Percentiles rank a stretch among this genome's conserved stretches.
These are phyloP conservation scores for Torulaspora franciscae DNA, from an alignment of 805 yeast species.

Conservation along the genomic window DNA sequence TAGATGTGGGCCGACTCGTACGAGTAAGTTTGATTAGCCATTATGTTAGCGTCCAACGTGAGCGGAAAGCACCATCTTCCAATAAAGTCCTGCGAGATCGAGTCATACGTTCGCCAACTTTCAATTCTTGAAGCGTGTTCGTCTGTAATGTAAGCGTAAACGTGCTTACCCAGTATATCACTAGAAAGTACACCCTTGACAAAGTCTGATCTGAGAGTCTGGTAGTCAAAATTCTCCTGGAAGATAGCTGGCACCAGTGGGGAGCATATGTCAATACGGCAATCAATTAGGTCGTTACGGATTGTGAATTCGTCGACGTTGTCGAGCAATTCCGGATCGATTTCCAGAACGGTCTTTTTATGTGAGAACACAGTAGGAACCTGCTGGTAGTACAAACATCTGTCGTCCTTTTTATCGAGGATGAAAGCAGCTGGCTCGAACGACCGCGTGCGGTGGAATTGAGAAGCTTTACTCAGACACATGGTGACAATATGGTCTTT, in stretches of 20 bases:
- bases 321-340: conserved; percentile 81
- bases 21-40: conserved; percentile 65
- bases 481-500: conserved; percentile 91
- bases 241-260: conserved; percentile 92
- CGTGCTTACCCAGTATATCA: conserved; percentile 83
- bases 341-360: conserved; percentile 47
- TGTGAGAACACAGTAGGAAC: conserved; percentile 53
- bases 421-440: conserved; percentile 82
- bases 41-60: conserved; percentile 77
- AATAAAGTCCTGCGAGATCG: conserved; percentile 81
- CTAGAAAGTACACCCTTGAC: conserved; percentile 86
- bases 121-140: conserved; percentile 94
- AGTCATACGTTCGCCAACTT: conserved; percentile 88
- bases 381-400: conserved; percentile 81
- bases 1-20: conserved; percentile 84
- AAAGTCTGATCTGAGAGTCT: conserved; percentile 77
- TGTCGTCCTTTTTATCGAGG: conserved; percentile 63
- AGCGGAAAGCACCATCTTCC: conserved; percentile 93
- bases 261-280: conserved; percentile 93
- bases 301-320: conserved; percentile 68
- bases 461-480: conserved; percentile 82
- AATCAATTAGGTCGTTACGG: conserved; percentile 91
- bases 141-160: conserved; percentile 79
- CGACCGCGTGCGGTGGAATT: conserved; percentile 79
- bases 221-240: conserved; percentile 95